Evolutionary conservation across 805 yeast genomes (phyloP).

Genomic region (Brettanomyces anomalus): DNA sequence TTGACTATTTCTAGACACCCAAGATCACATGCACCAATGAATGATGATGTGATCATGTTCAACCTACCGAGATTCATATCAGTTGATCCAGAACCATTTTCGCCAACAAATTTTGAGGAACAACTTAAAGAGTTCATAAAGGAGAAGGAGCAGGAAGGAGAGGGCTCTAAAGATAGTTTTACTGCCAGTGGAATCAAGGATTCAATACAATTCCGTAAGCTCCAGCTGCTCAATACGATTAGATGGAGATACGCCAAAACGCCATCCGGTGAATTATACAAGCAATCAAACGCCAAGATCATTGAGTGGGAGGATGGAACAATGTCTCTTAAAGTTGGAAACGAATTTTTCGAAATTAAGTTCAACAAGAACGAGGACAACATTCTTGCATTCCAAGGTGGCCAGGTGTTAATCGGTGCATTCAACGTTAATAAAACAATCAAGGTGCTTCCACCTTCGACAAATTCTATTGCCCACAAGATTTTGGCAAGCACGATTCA

Average conservation of each 20-base stretch:
- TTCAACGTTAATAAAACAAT: conserved; percentile 55
- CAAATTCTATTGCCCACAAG: conserved; percentile 75
- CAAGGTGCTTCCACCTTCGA: conserved; percentile 83
- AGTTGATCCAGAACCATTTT: conserved; percentile 82
- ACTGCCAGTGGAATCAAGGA: conserved; percentile 49
- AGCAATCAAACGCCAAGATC: conserved; percentile 83
- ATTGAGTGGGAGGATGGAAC: conserved; percentile 94
- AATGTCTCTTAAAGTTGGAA: conserved; percentile 75
- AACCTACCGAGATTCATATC: conserved; percentile 77
- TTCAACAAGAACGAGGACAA: conserved; percentile 59
- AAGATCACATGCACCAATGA: conserved; percentile 29
- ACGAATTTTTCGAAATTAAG: conserved; percentile 76
- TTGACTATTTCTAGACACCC: conserved; percentile 44
- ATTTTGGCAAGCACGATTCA: conserved; percentile 66
- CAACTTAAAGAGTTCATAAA: conserved; percentile 40
- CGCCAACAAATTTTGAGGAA: conserved; percentile 42
- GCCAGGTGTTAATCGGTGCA: conserved; percentile 63
- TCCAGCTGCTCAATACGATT: conserved; percentile 50
- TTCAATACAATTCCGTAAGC: conserved; percentile 23
- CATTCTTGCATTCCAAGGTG: conserved; percentile 61
- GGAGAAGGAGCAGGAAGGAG: conserved; percentile 26
- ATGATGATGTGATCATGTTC: conserved; percentile 30
- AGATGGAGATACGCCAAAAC: conserved; percentile 90
- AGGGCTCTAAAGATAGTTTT: neutral
- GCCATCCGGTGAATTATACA: conserved; percentile 60